phyloP scores from a whole-genome alignment of 768 basidiomycete species.

The Mycena olivaceomarginata region DNA sequence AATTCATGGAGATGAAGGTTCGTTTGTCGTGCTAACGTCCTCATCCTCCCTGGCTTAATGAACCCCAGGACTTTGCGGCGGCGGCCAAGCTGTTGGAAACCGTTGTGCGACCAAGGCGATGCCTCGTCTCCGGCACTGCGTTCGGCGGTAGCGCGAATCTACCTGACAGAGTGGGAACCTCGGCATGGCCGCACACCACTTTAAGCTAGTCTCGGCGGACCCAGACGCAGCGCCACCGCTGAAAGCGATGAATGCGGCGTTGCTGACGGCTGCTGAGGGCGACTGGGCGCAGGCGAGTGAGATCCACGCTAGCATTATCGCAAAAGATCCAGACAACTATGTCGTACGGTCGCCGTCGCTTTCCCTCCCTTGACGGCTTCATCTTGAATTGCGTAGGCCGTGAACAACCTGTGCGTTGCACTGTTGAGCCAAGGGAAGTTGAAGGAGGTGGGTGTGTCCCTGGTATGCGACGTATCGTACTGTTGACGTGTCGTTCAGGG shows the following conservation, averaged over 20 bases:
- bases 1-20: slow-evolving; percentile 91
- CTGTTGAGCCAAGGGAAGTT: slow-evolving; percentile 82
- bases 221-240: slow-evolving; percentile 62
- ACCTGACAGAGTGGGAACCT: slow-evolving; percentile 86
- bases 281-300: slow-evolving; percentile 76
- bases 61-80: slow-evolving; percentile 77
- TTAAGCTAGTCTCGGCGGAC: slow-evolving; percentile 69
- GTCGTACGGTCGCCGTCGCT: slow-evolving; percentile 64
- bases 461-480: background rate
- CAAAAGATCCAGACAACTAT: slow-evolving; percentile 75
- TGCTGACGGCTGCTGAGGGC: slow-evolving; percentile 82
- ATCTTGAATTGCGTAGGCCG: slow-evolving; percentile 64
- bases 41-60: background rate
- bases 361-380: no score
- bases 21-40: slow-evolving; percentile 10
- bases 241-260: slow-evolving; percentile 78
- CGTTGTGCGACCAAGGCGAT: slow-evolving; percentile 71
- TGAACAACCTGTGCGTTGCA: slow-evolving; percentile 86
- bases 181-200: slow-evolving; percentile 74
- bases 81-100: slow-evolving; percentile 81
- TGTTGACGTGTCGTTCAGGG: slow-evolving; percentile 64
- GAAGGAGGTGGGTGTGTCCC: slow-evolving; percentile 71
- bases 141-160: slow-evolving; percentile 83
- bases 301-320: slow-evolving; percentile 58
- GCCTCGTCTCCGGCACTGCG: slow-evolving; percentile 72